Percentiles rank a stretch among this genome's conserved stretches.
Conservation (phyloP, 495 filamentous ascomycete genomes). For the Saxispiralis lemnorum region DNA sequence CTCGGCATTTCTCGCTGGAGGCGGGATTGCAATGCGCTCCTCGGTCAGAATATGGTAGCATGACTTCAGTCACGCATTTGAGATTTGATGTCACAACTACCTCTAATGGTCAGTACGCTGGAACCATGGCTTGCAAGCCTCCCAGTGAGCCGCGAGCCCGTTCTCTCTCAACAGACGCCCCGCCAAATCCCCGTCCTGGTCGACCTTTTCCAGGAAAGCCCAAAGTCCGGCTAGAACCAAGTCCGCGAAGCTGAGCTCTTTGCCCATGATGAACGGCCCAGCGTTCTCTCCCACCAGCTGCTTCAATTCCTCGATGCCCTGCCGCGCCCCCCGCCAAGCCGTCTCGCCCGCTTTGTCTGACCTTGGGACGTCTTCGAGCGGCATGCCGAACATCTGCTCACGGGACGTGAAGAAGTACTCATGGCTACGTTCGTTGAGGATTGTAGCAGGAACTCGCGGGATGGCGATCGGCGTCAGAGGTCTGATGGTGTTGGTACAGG, state of each 20-base stretch:
- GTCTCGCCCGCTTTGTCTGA: slow-evolving; percentile 21
- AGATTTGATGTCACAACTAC: too few relatives aligned
- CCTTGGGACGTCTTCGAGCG: slow-evolving; percentile 26
- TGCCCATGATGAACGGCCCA: slow-evolving; percentile 33
- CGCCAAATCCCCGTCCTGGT: slow-evolving; percentile 2
- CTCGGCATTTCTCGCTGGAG: too few relatives aligned
- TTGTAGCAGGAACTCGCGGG: slow-evolving; percentile 18
- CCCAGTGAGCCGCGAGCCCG: not conserved
- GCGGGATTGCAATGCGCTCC: too few relatives aligned
- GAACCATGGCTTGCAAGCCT: too few relatives aligned
- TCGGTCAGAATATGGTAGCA: too few relatives aligned
- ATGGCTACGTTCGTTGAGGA: slow-evolving; percentile 26
- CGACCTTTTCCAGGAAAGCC: slow-evolving; percentile 19
- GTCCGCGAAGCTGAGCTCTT: slow-evolving; percentile 23
- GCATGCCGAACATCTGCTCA: slow-evolving; percentile 25
- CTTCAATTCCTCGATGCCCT: slow-evolving; percentile 26
- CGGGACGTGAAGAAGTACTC: slow-evolving; percentile 32
- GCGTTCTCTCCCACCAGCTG: slow-evolving; percentile 30
- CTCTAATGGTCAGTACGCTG: too few relatives aligned
- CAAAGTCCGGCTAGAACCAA: slow-evolving; percentile 25
- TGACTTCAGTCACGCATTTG: too few relatives aligned
- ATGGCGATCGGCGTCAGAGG: slow-evolving; percentile 20
- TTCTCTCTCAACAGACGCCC: slow-evolving; percentile 2
- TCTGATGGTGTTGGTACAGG: slow-evolving; percentile 17
- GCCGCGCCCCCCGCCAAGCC: slow-evolving; percentile 25